A percentile compares a stretch with the other conserved stretches of the same genome.
Conservation (phyloP, 1,139 yeast species). For the Yamadazyma conglobata region DNA sequence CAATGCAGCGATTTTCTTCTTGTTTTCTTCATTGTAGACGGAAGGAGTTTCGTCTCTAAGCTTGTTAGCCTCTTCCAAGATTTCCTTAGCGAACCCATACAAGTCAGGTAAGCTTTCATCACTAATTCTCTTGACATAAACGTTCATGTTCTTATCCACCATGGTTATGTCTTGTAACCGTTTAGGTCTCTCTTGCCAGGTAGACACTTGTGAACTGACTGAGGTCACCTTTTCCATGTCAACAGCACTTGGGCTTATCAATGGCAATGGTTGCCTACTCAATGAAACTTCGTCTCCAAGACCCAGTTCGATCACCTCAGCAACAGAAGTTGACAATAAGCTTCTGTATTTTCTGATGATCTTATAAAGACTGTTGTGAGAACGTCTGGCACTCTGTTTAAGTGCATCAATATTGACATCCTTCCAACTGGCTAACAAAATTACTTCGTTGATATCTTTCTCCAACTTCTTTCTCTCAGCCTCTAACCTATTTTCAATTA, state of each 20-base stretch:
- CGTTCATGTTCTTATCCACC: slow-evolving; percentile 54
- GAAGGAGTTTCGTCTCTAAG: slow-evolving; percentile 77
- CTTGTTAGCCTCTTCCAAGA: slow-evolving; percentile 56
- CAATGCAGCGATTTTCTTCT: slow-evolving; percentile 68
- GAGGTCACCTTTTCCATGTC: slow-evolving; percentile 14
- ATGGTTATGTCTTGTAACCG: slow-evolving; percentile 49
- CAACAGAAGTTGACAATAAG: slow-evolving; percentile 52
- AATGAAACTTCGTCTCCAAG: slow-evolving; percentile 23
- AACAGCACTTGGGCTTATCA: slow-evolving; percentile 15
- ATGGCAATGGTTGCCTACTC: slow-evolving; percentile 9
- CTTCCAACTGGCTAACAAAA: slow-evolving; percentile 92
- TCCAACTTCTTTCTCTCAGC: slow-evolving; percentile 54
- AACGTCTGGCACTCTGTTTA: slow-evolving; percentile 86
- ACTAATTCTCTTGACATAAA: slow-evolving; percentile 40
- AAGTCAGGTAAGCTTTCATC: slow-evolving; percentile 36
- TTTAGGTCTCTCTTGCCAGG: slow-evolving; percentile 56
- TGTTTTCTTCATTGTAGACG: slow-evolving; percentile 65
- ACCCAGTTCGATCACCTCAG: slow-evolving; percentile 62
- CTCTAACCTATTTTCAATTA: slow-evolving; percentile 43
- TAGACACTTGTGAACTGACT: slow-evolving; percentile 24
- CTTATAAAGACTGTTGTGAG: slow-evolving; percentile 83
- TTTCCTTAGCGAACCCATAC: slow-evolving; percentile 51
- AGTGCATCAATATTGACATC: slow-evolving; percentile 93
- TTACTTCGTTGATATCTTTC: slow-evolving; percentile 80
- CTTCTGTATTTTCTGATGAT: slow-evolving; percentile 78